phyloP scores from a whole-genome alignment of 495 filamentous ascomycete genomes.

The Hyaloscypha finlandica region DNA sequence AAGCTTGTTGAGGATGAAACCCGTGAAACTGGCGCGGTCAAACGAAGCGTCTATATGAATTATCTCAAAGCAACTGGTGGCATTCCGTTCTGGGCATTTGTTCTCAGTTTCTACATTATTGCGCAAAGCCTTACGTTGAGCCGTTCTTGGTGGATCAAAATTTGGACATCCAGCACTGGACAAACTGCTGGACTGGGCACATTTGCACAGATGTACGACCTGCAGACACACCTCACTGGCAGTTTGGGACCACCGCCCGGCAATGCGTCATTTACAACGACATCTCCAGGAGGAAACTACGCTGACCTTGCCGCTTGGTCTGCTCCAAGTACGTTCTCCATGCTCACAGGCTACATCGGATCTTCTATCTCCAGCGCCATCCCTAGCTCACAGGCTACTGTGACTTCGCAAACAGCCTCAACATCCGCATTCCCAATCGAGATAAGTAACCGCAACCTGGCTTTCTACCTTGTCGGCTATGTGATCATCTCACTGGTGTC shows the following conservation, averaged over 20 bases:
- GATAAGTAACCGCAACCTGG: conserved; percentile 35
- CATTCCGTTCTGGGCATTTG: conserved; percentile 22
- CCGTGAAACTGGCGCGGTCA: conserved; percentile 53
- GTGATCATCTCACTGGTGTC: conserved; percentile 55
- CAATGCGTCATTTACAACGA: background rate
- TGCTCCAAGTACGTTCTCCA: background rate
- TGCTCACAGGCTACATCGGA: background rate
- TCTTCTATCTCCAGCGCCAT: background rate
- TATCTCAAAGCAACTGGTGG: conserved; percentile 58
- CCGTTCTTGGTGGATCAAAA: conserved; percentile 29
- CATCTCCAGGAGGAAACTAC: background rate
- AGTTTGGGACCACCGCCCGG: background rate
- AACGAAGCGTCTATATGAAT: conserved; percentile 50
- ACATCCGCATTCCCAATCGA: conserved; percentile 12
- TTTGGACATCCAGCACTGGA: conserved; percentile 37
- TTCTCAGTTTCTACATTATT: conserved; percentile 19
- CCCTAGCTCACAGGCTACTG: background rate
- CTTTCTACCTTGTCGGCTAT: conserved; percentile 70
- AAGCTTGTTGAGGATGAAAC: conserved; percentile 63
- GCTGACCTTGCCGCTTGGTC: background rate
- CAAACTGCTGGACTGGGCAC: conserved; percentile 23
- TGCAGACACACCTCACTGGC: conserved; percentile 11
- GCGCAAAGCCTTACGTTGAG: conserved; percentile 19
- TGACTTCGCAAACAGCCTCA: background rate
- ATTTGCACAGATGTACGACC: conserved; percentile 18